Evolutionary conservation across 345 rosid genomes (phyloP).

Genomic region (Odontarrhena argentea): DNA sequence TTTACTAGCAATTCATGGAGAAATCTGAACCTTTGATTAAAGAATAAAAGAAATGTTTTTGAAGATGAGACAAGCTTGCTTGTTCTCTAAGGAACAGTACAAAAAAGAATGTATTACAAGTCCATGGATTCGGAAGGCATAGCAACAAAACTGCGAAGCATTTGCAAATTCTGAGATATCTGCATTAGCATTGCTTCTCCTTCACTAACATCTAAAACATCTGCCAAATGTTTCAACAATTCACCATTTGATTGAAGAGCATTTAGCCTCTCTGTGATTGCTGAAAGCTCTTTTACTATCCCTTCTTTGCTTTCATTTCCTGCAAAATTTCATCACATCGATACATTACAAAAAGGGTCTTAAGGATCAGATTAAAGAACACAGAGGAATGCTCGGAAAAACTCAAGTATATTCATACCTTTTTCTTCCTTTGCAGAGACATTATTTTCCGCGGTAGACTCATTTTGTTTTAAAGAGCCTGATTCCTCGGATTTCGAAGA

Average conservation of each 20-base stretch:
- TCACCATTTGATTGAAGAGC: conserved; percentile 50
- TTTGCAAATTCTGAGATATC: conserved; percentile 47
- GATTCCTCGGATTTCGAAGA: conserved; percentile 24
- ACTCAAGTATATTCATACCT: conserved; percentile 40
- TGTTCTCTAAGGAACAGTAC: conserved; percentile 16
- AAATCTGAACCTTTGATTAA: conserved; percentile 17
- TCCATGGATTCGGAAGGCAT: conserved; percentile 40
- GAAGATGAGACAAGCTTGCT: conserved; percentile 20
- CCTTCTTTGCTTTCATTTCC: conserved; percentile 32
- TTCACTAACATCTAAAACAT: conserved; percentile 40
- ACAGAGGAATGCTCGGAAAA: conserved; percentile 15
- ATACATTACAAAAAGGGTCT: conserved; percentile 8
- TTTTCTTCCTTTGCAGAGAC: conserved; percentile 33
- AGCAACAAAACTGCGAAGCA: conserved; percentile 47
- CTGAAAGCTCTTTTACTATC: conserved; percentile 42
- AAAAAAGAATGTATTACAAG: conserved; percentile 22
- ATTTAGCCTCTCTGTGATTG: conserved; percentile 45
- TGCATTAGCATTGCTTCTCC: conserved; percentile 46
- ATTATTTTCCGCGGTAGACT: conserved; percentile 29
- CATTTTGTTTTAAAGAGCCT: not conserved
- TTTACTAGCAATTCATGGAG: not conserved
- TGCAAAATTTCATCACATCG: conserved; percentile 32
- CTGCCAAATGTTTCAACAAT: conserved; percentile 37
- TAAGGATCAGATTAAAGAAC: not conserved
- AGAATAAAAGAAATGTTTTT: conserved; percentile 12